Percentiles rank a stretch among this genome's conserved stretches.
These are phyloP conservation scores for Pyricularia pennisetigena DNA, from an alignment of 2,329 filamentous ascomycete species.

Conservation along the genomic window DNA sequence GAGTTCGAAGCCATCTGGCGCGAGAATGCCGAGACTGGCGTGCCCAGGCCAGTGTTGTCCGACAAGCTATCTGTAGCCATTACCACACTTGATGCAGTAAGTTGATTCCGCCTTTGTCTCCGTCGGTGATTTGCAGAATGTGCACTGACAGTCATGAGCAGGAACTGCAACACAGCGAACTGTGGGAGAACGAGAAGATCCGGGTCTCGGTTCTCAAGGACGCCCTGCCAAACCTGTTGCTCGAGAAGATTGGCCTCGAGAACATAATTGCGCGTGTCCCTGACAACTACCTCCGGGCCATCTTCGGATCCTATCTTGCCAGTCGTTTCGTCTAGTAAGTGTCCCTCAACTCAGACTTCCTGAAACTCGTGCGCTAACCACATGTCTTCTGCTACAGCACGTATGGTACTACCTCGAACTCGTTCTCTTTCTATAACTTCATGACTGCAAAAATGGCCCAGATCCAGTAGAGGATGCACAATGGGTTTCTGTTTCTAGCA, in stretches of 20 bases:
- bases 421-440: constrained; percentile 98
- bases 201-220: constrained; percentile 71
- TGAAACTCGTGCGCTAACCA: neutral
- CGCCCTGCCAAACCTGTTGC: constrained; percentile 72
- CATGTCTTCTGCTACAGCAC: neutral
- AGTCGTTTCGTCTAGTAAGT: constrained; percentile 87
- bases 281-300: constrained; percentile 82
- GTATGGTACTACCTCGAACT: constrained; percentile 82
- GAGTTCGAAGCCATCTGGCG: constrained; percentile 99
- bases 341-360: neutral
- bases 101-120: neutral
- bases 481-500: neutral
- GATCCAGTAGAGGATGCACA: constrained; percentile 19
- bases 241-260: constrained; percentile 85
- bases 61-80: constrained; percentile 88
- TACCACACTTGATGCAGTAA: constrained; percentile 68
- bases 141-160: constrained; percentile 23
- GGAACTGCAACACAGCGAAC: constrained; percentile 83
- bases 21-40: constrained; percentile 75
- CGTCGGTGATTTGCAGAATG: neutral
- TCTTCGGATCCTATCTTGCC: constrained; percentile 92
- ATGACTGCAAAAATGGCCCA: constrained; percentile 57
- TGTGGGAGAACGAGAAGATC: constrained; percentile 79
- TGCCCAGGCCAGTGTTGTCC: constrained; percentile 75
- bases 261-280: constrained; percentile 81